phyloP scores from a whole-genome alignment of 345 rosid genomes.

The Eucalyptus curtisii region DNA sequence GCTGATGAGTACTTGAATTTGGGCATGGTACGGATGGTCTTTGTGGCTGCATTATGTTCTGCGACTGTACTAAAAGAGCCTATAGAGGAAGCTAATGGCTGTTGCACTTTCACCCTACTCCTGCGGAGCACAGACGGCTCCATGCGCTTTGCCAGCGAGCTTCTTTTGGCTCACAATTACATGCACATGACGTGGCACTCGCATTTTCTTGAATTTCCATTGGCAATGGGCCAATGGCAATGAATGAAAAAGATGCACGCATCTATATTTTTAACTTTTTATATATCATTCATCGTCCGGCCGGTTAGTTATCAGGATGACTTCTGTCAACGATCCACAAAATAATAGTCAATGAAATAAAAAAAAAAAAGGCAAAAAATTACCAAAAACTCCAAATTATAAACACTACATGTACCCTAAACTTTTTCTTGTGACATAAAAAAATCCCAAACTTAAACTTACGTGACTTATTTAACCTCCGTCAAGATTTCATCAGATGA shows the following conservation, averaged over 20 bases:
- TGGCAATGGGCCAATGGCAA: background rate
- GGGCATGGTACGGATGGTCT: background rate
- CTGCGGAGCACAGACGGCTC: background rate
- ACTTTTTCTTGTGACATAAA: too few relatives aligned
- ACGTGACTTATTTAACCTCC: rapidly evolving
- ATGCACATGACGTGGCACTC: background rate
- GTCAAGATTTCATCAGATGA: rapidly evolving
- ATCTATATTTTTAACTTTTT: background rate
- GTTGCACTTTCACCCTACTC: background rate
- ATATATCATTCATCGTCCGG: background rate
- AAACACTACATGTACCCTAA: too few relatives aligned
- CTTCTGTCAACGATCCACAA: background rate
- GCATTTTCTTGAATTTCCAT: background rate
- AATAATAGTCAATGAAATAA: background rate
- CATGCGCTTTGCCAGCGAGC: background rate
- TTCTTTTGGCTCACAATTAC: background rate
- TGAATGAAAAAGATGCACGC: background rate
- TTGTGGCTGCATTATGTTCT: background rate
- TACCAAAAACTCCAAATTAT: rapidly evolving
- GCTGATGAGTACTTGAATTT: background rate
- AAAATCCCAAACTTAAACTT: rapidly evolving
- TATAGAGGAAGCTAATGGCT: background rate
- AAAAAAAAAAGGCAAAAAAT: rapidly evolving
- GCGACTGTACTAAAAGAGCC: background rate
- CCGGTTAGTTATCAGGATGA: background rate